Evolutionary conservation across 805 yeast species (phyloP), one percentile per base, ranked within the genome.

Genomic region (Wickerhamiella kurtzmanii): DNA sequence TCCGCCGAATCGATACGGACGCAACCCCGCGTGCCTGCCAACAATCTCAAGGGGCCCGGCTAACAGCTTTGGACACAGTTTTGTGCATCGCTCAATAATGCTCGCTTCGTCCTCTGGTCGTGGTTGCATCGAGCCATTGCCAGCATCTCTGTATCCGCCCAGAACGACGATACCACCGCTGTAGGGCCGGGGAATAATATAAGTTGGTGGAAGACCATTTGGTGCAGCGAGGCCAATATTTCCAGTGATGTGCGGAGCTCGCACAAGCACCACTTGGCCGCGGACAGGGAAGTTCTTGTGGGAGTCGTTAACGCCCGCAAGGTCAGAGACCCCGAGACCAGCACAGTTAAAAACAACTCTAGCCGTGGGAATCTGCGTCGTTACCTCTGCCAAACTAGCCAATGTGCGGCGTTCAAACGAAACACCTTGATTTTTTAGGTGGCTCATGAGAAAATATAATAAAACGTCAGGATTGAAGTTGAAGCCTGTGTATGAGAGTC

Each of bases 1-100:
- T 3, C 94, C 94, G 15, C 88, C 89, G 37, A 73, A 70, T 57
- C 94, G 72, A 32, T 79, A 69, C 3, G 94, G 95, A 52, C 95
- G 72, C 41, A 82, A 66, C 0, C 94, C 94, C 4, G 86, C 79
- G 1, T 75, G 82, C 37, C 75, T 79, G 46, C 83, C 71, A 11
- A 81, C 44, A 22, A 84, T 69, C 53, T 79, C 81, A 42, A 67
- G 60, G 18, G 58, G 65, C 5, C 59, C 59, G 13, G 61, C 50
- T 18, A 55, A 74, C 39, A 82, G 68, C 48, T 73, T 59, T 2
- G 69, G 69, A 39, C 59, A 50, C 62, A 32, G 82, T 22, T 59
- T 67, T 1, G 76, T 70, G 1, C 85, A 75, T 53, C 89, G 70
- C 41, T 63, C 65, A 35, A 82, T 53, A 45, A 82, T 81, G 52